Base-by-base conservation (phyloP, 2,329 filamentous ascomycete genomes). In the Aspergillus ustus region DNA sequence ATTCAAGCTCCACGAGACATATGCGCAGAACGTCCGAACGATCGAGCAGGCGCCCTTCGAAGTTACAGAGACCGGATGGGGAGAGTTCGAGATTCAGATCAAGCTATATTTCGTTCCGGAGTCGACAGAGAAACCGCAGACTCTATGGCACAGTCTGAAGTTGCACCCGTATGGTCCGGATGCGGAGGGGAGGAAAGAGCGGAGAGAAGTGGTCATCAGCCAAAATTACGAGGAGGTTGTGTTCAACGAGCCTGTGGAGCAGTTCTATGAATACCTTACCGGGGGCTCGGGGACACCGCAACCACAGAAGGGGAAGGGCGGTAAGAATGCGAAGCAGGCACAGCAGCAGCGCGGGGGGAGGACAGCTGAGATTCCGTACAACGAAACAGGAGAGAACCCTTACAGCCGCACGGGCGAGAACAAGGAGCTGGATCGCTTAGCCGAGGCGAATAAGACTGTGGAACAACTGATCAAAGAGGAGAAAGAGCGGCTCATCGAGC, bases 1-100 rank as follows among this genome's bases (percentile, higher is more conserved):
- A 76, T 99, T 99, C 81, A 98, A 98, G 78, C 87, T 99, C 17
- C 94, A 97, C 83, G 93, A 98, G 78, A 97, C 94, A 9, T 98
- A 97, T 75, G 89, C 92, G 29, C 96, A 97, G 77, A 91, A 91
- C 60, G 85, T 95, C 22, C 90, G 95, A 69, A 96, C 90, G 75
- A 83, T 95, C 72, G 93, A 97, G 72, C 86, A 87, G 63, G 86
- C 91, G 72, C 93, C 83, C 11, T 99, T 97, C 72, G 83, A 92
- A 72, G 90, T 98, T 63, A 87, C 87, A 65, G 95, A 98, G 78
- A 98, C 95, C 0, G 95, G 95, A 52, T 99, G 96, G 91, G 95
- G 95, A 72, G 95, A 97, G 80, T 99, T 99, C 81, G 92, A 95
- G 76, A 96, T 99, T 72, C 91, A 93, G 65, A 90, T 99, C 74